Percentiles rank a stretch among this genome's conserved stretches.
phyloP scores from a whole-genome alignment of 148 eudicot genomes.

The Rheum nobile region DNA sequence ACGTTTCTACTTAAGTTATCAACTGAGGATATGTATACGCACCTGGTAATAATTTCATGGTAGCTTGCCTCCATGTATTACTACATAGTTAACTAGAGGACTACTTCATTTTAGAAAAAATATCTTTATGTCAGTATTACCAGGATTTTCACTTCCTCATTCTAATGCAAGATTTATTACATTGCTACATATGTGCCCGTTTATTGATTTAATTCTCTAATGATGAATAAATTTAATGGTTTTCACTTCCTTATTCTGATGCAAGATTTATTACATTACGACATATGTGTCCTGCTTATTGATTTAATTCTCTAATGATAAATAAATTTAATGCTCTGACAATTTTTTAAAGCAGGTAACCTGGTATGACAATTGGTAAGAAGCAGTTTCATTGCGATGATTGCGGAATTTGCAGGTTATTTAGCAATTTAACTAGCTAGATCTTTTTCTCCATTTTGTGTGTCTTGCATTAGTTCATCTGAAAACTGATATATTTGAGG shows the following conservation, averaged over 20 bases:
- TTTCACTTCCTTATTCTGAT: too few relatives aligned
- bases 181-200: background rate
- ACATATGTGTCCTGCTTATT: too few relatives aligned
- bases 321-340: background rate
- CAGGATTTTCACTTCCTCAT: background rate
- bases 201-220: too few relatives aligned
- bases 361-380: too few relatives aligned
- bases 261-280: too few relatives aligned
- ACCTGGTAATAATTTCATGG: background rate
- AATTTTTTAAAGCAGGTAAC: too few relatives aligned
- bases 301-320: background rate
- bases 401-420: conserved; percentile 95
- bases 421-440: background rate
- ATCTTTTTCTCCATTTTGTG: too few relatives aligned
- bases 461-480: too few relatives aligned
- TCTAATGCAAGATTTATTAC: background rate
- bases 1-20: background rate
- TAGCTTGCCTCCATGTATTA: background rate
- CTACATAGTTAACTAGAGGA: background rate
- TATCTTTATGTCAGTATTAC: background rate
- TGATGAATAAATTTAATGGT: too few relatives aligned
- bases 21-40: background rate
- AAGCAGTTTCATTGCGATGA: conserved; percentile 86
- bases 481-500: too few relatives aligned
- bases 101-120: background rate